Base-by-base conservation (phyloP, 768 basidiomycete species). In the Hypsizygus marmoreus region DNA sequence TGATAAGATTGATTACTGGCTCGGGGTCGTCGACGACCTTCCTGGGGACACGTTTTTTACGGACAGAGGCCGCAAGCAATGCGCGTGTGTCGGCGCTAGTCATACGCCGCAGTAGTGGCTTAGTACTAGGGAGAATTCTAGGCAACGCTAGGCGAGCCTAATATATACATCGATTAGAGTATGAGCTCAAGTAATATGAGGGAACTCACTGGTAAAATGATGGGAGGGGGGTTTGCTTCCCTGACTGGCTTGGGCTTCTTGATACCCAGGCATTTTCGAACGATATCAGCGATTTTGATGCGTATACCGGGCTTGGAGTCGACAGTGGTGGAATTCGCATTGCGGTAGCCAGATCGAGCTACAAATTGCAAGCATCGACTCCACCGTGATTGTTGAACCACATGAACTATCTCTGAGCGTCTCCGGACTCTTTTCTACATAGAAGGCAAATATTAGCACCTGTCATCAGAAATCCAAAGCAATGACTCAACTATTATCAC, bases 71-170 rank as follows among this genome's bases (percentile, higher is more conserved):
- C 7, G 34, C 24, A n/a, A 46, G 34, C 20, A 56, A 29, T 29
- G 41, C 42, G 4, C 26, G 34, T 2, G 51, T 42, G 45, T 56
- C 51, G 4, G 26, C 55, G 23, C 34, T 40, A 8, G 51, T 50
- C 45, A 45, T 53, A 14, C 51, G 55, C 13, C 55, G 55, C 17
- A 56, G 32, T 8, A 31, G 31, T 3, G 49, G 43, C 22, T 49
- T 32, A n/a, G 32, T 46, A 22, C 45, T 42, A 10, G 51, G 54
- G 23, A 43, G 34, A 19, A 52, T 37, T 13, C 54, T 45, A 7
- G 51, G 51, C 12, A 53, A 41, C 0, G 45, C 34, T 8, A 51
- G 19, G 11, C 34, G 45, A 32, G 31, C 26, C 53, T 54, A 30
- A 13, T 6, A 11, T 6, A 24, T 13, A 10, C 13, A 10, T 31